Conservation (phyloP, 2,329 filamentous ascomycete species). For the Akanthomyces lecanii region DNA sequence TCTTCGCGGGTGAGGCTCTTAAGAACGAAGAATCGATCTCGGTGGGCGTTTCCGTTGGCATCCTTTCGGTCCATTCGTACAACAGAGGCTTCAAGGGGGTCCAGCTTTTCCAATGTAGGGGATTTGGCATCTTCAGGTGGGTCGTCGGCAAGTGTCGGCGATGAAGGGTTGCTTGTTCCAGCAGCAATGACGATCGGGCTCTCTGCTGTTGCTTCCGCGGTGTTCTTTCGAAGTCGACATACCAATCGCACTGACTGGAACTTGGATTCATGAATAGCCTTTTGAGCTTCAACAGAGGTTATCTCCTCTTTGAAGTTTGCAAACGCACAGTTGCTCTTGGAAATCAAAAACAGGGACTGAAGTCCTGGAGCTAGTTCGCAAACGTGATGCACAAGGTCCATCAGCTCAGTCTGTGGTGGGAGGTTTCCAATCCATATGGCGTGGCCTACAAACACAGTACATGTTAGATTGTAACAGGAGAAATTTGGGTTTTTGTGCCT, state of each 20-base stretch:
- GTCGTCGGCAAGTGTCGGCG: neutral
- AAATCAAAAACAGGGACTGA: conserved; percentile 88
- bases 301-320: conserved; percentile 86
- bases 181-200: neutral
- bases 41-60: conserved; percentile 26
- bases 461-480: conserved; percentile 14
- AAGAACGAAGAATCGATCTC: conserved; percentile 83
- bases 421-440: conserved; percentile 96
- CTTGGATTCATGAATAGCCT: conserved; percentile 82
- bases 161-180: conserved; percentile 10
- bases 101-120: neutral
- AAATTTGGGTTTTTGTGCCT: conserved; percentile 24
- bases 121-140: neutral
- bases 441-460: conserved; percentile 52
- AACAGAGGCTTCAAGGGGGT: neutral
- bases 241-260: conserved; percentile 84
- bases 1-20: conserved; percentile 92
- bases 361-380: conserved; percentile 73
- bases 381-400: conserved; percentile 86
- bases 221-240: conserved; percentile 65
- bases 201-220: neutral
- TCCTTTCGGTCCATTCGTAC: neutral
- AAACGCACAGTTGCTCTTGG: conserved; percentile 96
- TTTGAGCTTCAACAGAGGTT: conserved; percentile 71
- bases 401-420: conserved; percentile 74